Evolutionary conservation across 352 stramenopile genomes (phyloP).

Genomic region (Phytophthora pinifolia): DNA sequence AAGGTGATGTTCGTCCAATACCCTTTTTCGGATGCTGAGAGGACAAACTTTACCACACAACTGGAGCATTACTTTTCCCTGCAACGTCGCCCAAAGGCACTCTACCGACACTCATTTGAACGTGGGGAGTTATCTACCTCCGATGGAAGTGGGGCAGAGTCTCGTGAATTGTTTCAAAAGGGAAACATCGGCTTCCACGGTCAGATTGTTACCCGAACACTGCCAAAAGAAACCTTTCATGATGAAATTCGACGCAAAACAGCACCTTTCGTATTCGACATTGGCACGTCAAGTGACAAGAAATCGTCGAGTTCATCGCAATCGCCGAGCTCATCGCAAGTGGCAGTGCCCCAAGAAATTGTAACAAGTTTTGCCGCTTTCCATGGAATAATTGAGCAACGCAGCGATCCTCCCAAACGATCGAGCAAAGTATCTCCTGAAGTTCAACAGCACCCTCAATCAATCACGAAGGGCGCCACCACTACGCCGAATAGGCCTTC

Average conservation of each 20-base stretch:
- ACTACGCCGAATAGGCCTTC: neutral
- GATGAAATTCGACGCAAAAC: constrained; percentile 32
- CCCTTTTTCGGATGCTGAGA: constrained; percentile 20
- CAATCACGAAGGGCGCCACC: neutral
- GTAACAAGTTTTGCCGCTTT: constrained; percentile 35
- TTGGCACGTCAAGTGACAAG: neutral
- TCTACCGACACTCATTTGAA: constrained; percentile 59
- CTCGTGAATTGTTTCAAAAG: constrained; percentile 36
- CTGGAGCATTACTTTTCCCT: constrained; percentile 38
- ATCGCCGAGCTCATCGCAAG: neutral
- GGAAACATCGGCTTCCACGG: constrained; percentile 61
- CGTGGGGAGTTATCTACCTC: neutral
- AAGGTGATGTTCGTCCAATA: constrained; percentile 32
- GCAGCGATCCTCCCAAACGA: constrained; percentile 10
- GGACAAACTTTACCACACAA: constrained; percentile 4
- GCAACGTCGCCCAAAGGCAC: constrained; percentile 31
- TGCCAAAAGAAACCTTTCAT: constrained; percentile 25
- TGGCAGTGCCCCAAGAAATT: constrained; percentile 17
- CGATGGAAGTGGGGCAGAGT: neutral
- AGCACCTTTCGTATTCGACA: constrained; percentile 35
- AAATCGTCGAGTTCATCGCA: neutral
- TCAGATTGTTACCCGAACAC: constrained; percentile 25
- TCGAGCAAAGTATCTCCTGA: constrained; percentile 15
- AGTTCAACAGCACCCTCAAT: neutral
- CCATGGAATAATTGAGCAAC: constrained; percentile 28